A percentile compares a stretch with the other conserved stretches of the same genome.
Conservation (phyloP, 2,329 filamentous ascomycete genomes). For the Apiospora arundinis region DNA sequence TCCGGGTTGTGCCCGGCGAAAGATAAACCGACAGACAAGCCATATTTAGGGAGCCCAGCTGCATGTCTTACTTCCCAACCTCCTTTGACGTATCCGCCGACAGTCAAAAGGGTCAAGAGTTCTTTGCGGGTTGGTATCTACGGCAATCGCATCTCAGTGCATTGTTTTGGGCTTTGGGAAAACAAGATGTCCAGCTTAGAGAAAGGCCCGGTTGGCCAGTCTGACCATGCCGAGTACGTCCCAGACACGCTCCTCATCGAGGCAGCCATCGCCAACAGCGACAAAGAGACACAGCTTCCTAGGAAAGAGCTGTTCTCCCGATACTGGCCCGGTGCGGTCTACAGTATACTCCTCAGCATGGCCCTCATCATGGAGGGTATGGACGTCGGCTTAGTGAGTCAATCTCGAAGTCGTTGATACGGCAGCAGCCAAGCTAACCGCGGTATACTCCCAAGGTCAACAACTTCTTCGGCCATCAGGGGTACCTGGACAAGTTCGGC, state of each 20-base stretch:
- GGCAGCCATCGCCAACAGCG: constrained; percentile 39
- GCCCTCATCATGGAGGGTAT: constrained; percentile 42
- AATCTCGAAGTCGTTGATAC: no score
- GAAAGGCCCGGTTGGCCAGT: not conserved
- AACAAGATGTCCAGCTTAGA: not conserved
- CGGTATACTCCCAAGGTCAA: constrained; percentile 31
- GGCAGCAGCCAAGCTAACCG: not conserved
- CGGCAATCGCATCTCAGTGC: no score
- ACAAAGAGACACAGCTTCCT: constrained; percentile 37
- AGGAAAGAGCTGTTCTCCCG: constrained; percentile 41
- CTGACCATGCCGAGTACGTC: constrained; percentile 35
- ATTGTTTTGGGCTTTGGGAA: not conserved
- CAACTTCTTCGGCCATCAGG: constrained; percentile 45
- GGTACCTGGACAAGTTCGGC: constrained; percentile 43
- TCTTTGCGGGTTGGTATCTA: not conserved
- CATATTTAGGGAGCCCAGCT: not conserved
- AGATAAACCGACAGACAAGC: not conserved
- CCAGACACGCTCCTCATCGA: constrained; percentile 41
- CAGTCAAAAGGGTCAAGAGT: not conserved
- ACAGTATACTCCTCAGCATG: constrained; percentile 39
- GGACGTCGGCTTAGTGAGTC: constrained; percentile 42
- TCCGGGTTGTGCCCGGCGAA: not conserved
- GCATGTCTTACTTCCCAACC: not conserved
- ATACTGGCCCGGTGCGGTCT: constrained; percentile 39
- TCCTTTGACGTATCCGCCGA: not conserved